A percentile compares a stretch with the other conserved stretches of the same genome.
Conservation (phyloP, 2,329 filamentous ascomycete species). For the Aureobasidium namibiae region DNA sequence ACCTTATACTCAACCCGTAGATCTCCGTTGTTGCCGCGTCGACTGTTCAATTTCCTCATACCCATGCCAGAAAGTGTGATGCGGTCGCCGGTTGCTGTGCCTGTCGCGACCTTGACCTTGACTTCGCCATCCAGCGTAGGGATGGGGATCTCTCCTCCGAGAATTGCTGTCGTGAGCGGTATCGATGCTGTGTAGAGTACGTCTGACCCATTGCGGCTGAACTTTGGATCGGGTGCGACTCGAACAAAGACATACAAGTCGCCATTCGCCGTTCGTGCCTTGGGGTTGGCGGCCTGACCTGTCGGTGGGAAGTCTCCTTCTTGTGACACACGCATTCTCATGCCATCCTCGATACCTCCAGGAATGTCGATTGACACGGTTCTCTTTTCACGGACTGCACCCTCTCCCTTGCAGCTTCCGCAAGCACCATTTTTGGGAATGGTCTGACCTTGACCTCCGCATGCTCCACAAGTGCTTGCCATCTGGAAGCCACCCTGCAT, state of each 20-base stretch:
- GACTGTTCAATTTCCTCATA: conserved; percentile 72
- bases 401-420: conserved; percentile 68
- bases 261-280: conserved; percentile 61
- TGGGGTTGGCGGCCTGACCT: conserved; percentile 57
- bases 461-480: conserved; percentile 77
- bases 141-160: conserved; percentile 82
- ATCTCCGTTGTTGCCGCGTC: conserved; percentile 65
- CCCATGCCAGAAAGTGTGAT: conserved; percentile 85
- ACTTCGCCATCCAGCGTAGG: conserved; percentile 87
- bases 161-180: conserved; percentile 82
- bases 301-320: conserved; percentile 83
- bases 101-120: conserved; percentile 82
- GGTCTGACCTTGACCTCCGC: conserved; percentile 67
- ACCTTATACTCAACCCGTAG: conserved; percentile 92
- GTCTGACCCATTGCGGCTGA: conserved; percentile 78
- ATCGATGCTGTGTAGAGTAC: conserved; percentile 88
- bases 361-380: conserved; percentile 87
- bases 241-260: conserved; percentile 88
- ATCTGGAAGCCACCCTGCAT: conserved; percentile 95
- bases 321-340: conserved; percentile 76
- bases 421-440: conserved; percentile 79
- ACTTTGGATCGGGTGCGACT: conserved; percentile 83
- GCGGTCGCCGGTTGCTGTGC: conserved; percentile 85
- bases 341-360: conserved; percentile 90
- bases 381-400: conserved; percentile 74